Evolutionary conservation across 441 rosid species (phyloP), one percentile per base, ranked within the genome.

Genomic region (Arabidopsis hybrid): DNA sequence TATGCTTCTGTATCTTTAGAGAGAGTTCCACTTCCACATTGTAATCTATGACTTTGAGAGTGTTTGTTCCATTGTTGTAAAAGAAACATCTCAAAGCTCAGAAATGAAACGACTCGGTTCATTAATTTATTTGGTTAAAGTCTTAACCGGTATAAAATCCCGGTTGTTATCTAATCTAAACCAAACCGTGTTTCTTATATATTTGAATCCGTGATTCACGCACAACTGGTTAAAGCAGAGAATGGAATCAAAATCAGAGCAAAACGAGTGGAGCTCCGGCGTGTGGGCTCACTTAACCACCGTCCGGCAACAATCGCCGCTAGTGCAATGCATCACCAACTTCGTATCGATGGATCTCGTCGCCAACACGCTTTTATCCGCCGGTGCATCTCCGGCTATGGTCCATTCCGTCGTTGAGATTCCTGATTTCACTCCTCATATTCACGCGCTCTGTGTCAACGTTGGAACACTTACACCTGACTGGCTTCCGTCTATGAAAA

Each of bases 371-470:
- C 95, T 92, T 60, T 81, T 90, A 58, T 78, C 97, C 13, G 95
- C 90, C 32, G 97, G 97, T 39, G 97, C 97, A 4, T 94, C 98
- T 1, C 97, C 97, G 42, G 97, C 99, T 43, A 94, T 90, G 97
- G 78, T 94, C 46, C 95, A 94, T 78, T 86, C 90, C 31, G 26
- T 81, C 21, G 79, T 76, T 39, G 99, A 94, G 74, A 72, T 88
- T 73, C 90, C 89, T 1, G 97, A 92, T 61, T 94, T 89, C 82
- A 94, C 98, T 2, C 97, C 97, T 42, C 82, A 82, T 38, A 67
- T 61, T 55, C 67, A 69, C 36, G 91, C 91, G 7, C 91, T 94
- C 42, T 87, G 90, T 63, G 67, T 94, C 87, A 92, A 94, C 85
- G 80, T 91, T 1, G 95, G 93, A 79, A 91, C 85, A 71, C 92